Percentiles rank a stretch among this genome's conserved stretches.
Evolutionary conservation across 345 rosid genomes (phyloP).

Genomic region (Balakata baccata): DNA sequence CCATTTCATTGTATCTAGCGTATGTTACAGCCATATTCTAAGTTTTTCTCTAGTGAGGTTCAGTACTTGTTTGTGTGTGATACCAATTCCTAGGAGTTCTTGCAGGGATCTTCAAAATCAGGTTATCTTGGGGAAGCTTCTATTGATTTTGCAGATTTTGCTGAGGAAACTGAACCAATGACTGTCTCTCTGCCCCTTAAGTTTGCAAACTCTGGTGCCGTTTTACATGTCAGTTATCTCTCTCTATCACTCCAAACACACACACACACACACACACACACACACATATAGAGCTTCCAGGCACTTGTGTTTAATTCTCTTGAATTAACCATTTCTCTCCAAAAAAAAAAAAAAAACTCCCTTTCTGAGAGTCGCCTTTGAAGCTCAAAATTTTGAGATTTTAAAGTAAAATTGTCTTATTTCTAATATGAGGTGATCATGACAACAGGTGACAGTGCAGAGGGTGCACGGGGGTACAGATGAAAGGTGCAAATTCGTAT

Average conservation of each 20-base stretch:
- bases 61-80: not conserved
- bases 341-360: not conserved
- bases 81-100: not conserved
- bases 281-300: too few species aligned
- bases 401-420: not conserved
- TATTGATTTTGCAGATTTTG: conserved; percentile 36
- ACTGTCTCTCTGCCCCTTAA: conserved; percentile 34
- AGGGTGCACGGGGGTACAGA: conserved; percentile 26
- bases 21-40: conserved; percentile 6
- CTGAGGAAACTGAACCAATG: conserved; percentile 26
- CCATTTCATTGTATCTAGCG: conserved; percentile 33
- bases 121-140: conserved; percentile 36
- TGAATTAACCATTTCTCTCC: not conserved
- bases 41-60: not conserved
- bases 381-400: not conserved
- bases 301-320: not conserved
- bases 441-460: conserved; percentile 28
- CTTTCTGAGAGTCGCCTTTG: not conserved
- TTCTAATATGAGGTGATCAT: conserved; percentile 13
- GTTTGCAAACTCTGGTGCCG: conserved; percentile 34
- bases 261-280: too few species aligned
- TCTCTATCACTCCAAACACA: not conserved
- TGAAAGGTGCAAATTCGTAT: conserved; percentile 19
- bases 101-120: conserved; percentile 35
- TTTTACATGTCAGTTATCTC: conserved; percentile 25